A percentile compares a stretch with the other conserved stretches of the same genome.
These are phyloP conservation scores for Verbena officinalis DNA, from an alignment of 257 asterid species.

Conservation along the genomic window DNA sequence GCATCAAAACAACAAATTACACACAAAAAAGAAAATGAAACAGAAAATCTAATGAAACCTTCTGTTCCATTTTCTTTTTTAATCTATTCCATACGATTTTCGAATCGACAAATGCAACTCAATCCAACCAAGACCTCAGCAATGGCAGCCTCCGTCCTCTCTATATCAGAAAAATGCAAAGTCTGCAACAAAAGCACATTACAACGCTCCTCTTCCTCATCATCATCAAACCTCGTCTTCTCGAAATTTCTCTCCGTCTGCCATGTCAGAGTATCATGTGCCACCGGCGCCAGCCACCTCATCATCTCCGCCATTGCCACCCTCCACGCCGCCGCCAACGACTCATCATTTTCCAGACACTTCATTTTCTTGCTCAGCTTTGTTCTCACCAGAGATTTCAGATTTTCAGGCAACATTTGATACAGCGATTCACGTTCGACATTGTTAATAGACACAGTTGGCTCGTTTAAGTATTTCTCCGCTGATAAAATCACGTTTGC, in stretches of 20 bases:
- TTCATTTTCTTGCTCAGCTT: constrained; percentile 71
- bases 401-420: constrained; percentile 73
- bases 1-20: no score
- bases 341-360: constrained; percentile 43
- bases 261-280: constrained; percentile 71
- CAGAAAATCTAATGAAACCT: background rate
- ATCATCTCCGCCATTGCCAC: constrained; percentile 64
- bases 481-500: constrained; percentile 66
- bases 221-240: constrained; percentile 57
- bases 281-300: constrained; percentile 86
- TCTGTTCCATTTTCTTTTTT: background rate
- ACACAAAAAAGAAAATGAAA: no score
- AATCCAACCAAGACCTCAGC: constrained; percentile 76
- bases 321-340: constrained; percentile 78
- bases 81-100: constrained; percentile 35
- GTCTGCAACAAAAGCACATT: constrained; percentile 64
- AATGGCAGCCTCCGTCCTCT: constrained; percentile 89
- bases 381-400: constrained; percentile 50
- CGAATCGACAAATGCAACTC: constrained; percentile 71
- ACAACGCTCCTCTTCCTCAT: constrained; percentile 4
- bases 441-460: constrained; percentile 36
- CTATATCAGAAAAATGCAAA: constrained; percentile 76
- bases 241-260: constrained; percentile 71
- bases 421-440: constrained; percentile 53
- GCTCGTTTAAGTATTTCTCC: constrained; percentile 46